phyloP scores from a whole-genome alignment of 805 yeast species.

The Ogataea saltuana region DNA sequence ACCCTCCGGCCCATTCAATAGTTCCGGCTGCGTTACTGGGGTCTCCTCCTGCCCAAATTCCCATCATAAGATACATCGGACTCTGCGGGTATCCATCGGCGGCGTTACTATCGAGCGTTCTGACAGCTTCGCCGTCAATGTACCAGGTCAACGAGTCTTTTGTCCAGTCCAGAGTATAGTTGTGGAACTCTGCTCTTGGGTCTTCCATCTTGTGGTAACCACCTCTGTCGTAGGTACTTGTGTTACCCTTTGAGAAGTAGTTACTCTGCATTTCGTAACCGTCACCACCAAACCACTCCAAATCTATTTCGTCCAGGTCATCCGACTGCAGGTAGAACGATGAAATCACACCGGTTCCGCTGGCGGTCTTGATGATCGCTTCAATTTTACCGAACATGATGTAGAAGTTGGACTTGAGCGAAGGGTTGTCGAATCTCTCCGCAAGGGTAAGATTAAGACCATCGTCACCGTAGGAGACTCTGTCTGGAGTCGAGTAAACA shows the following conservation, averaged over 20 bases:
- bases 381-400: conserved; percentile 89
- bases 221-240: conserved; percentile 79
- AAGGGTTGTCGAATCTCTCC: conserved; percentile 73
- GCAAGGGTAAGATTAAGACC: conserved; percentile 67
- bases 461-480: conserved; percentile 46
- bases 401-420: conserved; percentile 73
- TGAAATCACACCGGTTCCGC: conserved; percentile 78
- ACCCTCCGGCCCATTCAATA: conserved; percentile 82
- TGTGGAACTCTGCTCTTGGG: conserved; percentile 65
- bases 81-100: conserved; percentile 82
- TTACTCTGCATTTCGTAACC: conserved; percentile 72
- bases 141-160: conserved; percentile 65
- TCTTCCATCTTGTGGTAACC: conserved; percentile 57
- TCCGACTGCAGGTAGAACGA: conserved; percentile 80
- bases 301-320: conserved; percentile 85
- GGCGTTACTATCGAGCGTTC: conserved; percentile 57
- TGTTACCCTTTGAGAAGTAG: conserved; percentile 79
- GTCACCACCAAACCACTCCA: conserved; percentile 87
- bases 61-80: conserved; percentile 75
- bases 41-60: conserved; percentile 86
- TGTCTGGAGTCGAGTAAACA: conserved; percentile 43
- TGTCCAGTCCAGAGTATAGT: conserved; percentile 86
- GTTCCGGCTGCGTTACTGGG: conserved; percentile 63
- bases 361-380: conserved; percentile 67
- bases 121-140: conserved; percentile 65